phyloP scores from a whole-genome alignment of 2,329 filamentous ascomycete species.

The Microsporum canis region DNA sequence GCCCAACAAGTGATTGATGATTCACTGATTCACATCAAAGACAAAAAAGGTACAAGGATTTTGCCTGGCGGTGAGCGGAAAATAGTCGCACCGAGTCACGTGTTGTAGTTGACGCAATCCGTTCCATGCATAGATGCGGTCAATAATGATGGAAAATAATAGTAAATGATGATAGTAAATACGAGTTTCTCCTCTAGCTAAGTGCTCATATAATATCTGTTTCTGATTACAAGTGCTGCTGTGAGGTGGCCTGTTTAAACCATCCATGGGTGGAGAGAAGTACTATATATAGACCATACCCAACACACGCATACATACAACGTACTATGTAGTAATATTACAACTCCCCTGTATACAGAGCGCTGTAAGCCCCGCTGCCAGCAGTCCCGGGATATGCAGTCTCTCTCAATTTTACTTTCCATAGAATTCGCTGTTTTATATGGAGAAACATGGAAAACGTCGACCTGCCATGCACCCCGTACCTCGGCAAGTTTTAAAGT shows the following conservation, averaged over 20 bases:
- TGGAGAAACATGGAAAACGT: not conserved
- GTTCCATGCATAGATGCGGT: not conserved
- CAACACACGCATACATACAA: not conserved
- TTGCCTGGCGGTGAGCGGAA: conserved; percentile 1
- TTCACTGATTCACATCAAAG: not conserved
- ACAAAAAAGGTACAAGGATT: not conserved
- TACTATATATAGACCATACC: not conserved
- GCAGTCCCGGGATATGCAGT: not conserved
- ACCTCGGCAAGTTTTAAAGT: not conserved
- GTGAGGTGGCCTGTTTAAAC: no score
- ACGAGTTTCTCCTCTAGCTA: no score
- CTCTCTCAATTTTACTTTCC: not conserved
- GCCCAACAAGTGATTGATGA: conserved; percentile 2
- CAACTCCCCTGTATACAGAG: not conserved
- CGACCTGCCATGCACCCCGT: not conserved
- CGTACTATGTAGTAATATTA: no score
- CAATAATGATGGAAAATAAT: not conserved
- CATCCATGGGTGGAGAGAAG: not conserved
- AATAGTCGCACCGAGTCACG: conserved; percentile 1
- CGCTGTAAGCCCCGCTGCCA: not conserved
- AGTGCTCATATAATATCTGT: no score
- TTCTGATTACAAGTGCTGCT: no score
- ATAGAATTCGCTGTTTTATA: not conserved
- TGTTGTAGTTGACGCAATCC: not conserved
- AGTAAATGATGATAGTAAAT: not conserved